phyloP scores from a whole-genome alignment of 768 basidiomycete genomes.

The Phylloporus sp. region DNA sequence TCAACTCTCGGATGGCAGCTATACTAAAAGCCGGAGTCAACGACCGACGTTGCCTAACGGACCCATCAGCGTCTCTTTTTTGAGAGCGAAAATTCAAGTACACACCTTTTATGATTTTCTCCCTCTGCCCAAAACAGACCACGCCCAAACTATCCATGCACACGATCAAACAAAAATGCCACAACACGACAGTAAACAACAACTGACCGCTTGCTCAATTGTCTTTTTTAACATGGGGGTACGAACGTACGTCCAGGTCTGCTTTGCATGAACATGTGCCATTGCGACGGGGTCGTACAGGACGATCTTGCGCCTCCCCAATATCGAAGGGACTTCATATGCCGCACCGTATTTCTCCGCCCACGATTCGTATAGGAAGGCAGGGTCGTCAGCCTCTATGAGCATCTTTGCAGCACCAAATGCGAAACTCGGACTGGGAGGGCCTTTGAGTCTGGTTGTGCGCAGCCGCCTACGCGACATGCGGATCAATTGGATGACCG shows the following conservation, averaged over 20 bases:
- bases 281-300: conserved; percentile 48
- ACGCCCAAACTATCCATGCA: conserved; percentile 31
- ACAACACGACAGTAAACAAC: background rate
- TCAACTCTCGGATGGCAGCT: conserved; percentile 34
- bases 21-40: conserved; percentile 40
- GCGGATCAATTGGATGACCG: conserved; percentile 10
- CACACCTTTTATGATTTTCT: conserved; percentile 40
- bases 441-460: conserved; percentile 22
- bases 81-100: background rate
- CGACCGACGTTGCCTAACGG: conserved; percentile 35
- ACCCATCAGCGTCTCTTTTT: conserved; percentile 3
- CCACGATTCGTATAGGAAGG: conserved; percentile 42
- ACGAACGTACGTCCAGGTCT: conserved; percentile 40
- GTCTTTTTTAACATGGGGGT: no score
- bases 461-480: conserved; percentile 7
- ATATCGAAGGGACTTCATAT: conserved; percentile 35
- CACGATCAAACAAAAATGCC: conserved; percentile 3
- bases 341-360: conserved; percentile 43
- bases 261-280: conserved; percentile 45
- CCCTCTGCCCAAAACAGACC: conserved; percentile 38
- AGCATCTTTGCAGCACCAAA: conserved; percentile 12
- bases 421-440: conserved; percentile 13
- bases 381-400: conserved; percentile 21
- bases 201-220: conserved; percentile 19
- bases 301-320: conserved; percentile 34